Conservation (phyloP, 352 stramenopile species). For the Phytopythium kandeliae region DNA sequence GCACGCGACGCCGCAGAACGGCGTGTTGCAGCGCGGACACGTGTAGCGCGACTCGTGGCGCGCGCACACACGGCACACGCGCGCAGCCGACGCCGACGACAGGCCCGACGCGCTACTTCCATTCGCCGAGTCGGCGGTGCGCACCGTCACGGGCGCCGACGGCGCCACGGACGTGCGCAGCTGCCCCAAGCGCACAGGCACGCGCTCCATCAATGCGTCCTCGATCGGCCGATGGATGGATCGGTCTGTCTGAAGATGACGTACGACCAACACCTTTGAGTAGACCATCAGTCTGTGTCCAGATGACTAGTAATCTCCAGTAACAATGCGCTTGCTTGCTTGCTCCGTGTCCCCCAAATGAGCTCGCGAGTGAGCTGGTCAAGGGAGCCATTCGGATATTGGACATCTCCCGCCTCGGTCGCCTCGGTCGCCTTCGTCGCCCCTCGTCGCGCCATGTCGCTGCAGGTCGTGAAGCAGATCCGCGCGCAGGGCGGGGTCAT, state of each 20-base stretch:
- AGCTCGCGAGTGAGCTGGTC: no score
- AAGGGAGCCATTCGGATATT: no score
- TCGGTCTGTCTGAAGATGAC: no score
- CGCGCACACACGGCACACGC: conserved; percentile 68
- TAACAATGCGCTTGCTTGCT: no score
- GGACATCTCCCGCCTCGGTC: no score
- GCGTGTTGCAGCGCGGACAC: conserved; percentile 73
- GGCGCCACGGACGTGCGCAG: conserved; percentile 39
- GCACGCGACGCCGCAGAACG: conserved; percentile 77
- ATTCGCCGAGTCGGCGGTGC: conserved; percentile 1
- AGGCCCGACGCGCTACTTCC: not conserved
- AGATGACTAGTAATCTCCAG: no score
- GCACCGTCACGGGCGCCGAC: conserved; percentile 8
- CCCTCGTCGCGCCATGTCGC: conserved; percentile 6
- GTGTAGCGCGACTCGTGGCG: conserved; percentile 61
- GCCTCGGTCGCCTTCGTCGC: no score
- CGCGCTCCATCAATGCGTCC: conserved; percentile 39
- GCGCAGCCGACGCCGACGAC: conserved; percentile 24
- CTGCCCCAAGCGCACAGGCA: conserved; percentile 57
- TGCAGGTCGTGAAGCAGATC: conserved; percentile 75
- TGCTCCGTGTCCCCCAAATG: no score
- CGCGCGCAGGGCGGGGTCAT: conserved; percentile 73
- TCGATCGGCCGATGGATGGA: no score
- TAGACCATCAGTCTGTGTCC: no score
- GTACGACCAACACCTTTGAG: no score